Evolutionary conservation across 768 basidiomycete species (phyloP).

Genomic region (Jaapia argillacea): DNA sequence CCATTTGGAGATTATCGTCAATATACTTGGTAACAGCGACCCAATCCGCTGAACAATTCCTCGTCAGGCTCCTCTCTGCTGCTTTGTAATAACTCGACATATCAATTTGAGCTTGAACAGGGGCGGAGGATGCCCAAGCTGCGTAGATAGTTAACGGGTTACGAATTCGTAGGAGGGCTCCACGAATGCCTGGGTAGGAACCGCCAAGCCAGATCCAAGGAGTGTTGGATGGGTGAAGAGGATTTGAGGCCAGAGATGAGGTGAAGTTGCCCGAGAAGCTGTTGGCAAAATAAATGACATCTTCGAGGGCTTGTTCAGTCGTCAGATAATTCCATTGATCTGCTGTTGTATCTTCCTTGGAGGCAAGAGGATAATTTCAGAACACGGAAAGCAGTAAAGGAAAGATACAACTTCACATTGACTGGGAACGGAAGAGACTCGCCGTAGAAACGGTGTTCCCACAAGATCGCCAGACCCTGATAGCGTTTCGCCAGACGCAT

Average conservation of each 20-base stretch:
- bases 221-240: conserved; percentile 29
- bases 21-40: conserved; percentile 34
- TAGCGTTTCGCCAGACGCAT: conserved; percentile 39
- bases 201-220: conserved; percentile 42
- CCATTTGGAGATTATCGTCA: conserved; percentile 22
- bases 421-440: conserved; percentile 36
- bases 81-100: conserved; percentile 42
- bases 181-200: conserved; percentile 38
- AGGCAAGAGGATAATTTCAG: neutral
- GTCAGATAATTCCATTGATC: conserved; percentile 36
- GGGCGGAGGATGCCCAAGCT: conserved; percentile 39
- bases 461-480: conserved; percentile 35
- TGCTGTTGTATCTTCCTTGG: conserved; percentile 33
- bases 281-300: conserved; percentile 39
- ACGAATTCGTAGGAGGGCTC: conserved; percentile 32
- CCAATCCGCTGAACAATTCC: conserved; percentile 45
- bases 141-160: conserved; percentile 37
- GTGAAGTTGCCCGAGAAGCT: conserved; percentile 18
- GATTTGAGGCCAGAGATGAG: conserved; percentile 4
- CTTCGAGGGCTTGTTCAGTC: conserved; percentile 40
- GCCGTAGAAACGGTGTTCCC: conserved; percentile 43
- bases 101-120: conserved; percentile 39
- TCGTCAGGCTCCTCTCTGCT: conserved; percentile 35
- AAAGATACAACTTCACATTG: conserved; percentile 24
- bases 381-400: neutral